A percentile compares a stretch with the other conserved stretches of the same genome.
Evolutionary conservation across 2,329 filamentous ascomycete species (phyloP).

Genomic region (Paracorniculantispora psalliotae): DNA sequence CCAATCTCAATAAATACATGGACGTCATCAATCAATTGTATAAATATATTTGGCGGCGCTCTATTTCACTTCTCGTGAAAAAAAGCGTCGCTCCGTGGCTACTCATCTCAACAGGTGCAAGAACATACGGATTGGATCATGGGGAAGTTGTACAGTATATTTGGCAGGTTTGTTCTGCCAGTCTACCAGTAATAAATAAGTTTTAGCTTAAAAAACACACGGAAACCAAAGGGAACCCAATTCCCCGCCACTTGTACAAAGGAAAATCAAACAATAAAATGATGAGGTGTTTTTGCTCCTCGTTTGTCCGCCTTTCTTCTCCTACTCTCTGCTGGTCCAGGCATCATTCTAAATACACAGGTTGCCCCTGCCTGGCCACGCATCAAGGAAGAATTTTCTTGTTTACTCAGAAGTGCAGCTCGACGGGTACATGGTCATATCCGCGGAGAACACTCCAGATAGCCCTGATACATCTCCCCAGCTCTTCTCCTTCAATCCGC

Average conservation of each 20-base stretch:
- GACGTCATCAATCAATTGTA: too few relatives aligned
- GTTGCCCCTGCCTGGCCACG: background rate
- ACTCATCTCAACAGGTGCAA: background rate
- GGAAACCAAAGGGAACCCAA: background rate
- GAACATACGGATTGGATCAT: background rate
- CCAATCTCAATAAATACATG: too few relatives aligned
- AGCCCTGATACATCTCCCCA: background rate
- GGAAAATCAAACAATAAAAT: background rate
- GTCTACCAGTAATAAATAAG: background rate
- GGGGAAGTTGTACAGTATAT: background rate
- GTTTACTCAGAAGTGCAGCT: background rate
- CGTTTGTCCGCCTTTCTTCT: background rate
- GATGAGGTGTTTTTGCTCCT: background rate
- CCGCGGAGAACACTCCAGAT: background rate
- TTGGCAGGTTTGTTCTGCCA: background rate
- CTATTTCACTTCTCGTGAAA: too few relatives aligned
- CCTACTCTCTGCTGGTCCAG: background rate
- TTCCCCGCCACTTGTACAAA: slow-evolving; percentile 7
- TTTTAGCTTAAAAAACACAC: background rate
- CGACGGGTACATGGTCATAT: background rate
- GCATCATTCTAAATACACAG: slow-evolving; percentile 8
- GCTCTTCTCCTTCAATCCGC: background rate
- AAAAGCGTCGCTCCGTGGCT: too few relatives aligned
- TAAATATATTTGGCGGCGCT: too few relatives aligned
- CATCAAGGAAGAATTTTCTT: background rate